Percentiles rank a stretch among this genome's conserved stretches.
Conservation (phyloP, 179 eudicot genomes). For the Amaranthus tricolor region DNA sequence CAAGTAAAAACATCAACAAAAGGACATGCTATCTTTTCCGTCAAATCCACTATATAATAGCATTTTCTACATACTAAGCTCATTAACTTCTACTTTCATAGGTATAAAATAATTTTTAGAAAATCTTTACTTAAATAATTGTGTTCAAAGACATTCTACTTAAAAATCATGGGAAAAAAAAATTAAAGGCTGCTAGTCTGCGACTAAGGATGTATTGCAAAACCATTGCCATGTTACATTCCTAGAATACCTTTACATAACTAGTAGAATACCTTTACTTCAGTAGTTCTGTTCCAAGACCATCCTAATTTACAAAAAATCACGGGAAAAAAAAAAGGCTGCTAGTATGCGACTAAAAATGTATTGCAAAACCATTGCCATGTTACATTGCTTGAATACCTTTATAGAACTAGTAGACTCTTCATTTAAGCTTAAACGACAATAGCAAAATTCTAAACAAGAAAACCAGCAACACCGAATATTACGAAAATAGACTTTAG, state of each 20-base stretch:
- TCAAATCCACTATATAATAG: background rate
- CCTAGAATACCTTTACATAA: no score
- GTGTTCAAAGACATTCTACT: background rate
- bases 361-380: background rate
- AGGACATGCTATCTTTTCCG: background rate
- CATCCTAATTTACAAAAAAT: no score
- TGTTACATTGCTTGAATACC: background rate
- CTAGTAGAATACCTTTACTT: no score
- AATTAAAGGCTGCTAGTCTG: no score
- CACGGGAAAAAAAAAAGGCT: no score
- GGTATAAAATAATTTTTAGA: no score
- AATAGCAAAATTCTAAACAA: background rate
- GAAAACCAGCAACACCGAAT: background rate
- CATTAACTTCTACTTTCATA: background rate
- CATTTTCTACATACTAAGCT: background rate
- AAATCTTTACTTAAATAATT: background rate
- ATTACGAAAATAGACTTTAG: background rate
- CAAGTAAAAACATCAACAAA: background rate
- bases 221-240: no score
- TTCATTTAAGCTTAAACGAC: background rate
- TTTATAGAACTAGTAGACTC: background rate
- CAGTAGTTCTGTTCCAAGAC: no score
- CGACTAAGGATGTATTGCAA: no score
- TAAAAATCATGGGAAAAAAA: no score
- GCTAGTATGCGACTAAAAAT: background rate